phyloP scores from a whole-genome alignment of 352 stramenopile genomes.

The Pythium scleroteichum region DNA sequence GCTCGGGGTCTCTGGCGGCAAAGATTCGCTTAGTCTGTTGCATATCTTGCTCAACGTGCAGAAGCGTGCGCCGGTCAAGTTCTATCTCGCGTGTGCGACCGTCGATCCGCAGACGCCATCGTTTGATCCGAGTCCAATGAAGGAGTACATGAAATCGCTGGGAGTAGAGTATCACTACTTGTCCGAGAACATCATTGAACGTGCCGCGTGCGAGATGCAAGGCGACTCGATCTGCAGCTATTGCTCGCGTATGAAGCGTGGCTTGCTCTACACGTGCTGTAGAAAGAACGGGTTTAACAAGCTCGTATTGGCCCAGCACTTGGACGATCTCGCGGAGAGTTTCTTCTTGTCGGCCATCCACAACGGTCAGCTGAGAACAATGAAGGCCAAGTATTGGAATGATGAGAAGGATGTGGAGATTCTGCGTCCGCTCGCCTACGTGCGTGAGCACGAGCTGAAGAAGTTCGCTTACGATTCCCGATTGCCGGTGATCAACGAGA shows the following conservation, averaged over 20 bases:
- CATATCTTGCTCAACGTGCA: conserved; percentile 93
- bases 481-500: conserved; percentile 96
- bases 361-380: conserved; percentile 71
- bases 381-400: conserved; percentile 96
- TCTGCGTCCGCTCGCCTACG: conserved; percentile 93
- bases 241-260: conserved; percentile 94
- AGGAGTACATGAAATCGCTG: conserved; percentile 92
- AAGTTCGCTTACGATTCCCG: conserved; percentile 57
- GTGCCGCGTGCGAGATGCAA: conserved; percentile 67
- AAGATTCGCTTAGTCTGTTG: conserved; percentile 93
- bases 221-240: conserved; percentile 90
- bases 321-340: conserved; percentile 95
- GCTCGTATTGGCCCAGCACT: conserved; percentile 82
- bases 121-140: conserved; percentile 94
- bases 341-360: conserved; percentile 95
- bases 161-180: conserved; percentile 93
- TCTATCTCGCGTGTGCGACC: conserved; percentile 91
- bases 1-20: conserved; percentile 93
- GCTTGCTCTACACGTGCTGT: conserved; percentile 34
- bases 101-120: conserved; percentile 94
- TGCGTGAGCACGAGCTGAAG: conserved; percentile 90
- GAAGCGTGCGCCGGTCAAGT: conserved; percentile 87
- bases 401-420: conserved; percentile 92
- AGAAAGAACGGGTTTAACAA: conserved; percentile 32
- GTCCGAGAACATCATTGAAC: conserved; percentile 78